phyloP scores from a whole-genome alignment of 2,329 filamentous ascomycete genomes.

The Hypoxylon sp. region DNA sequence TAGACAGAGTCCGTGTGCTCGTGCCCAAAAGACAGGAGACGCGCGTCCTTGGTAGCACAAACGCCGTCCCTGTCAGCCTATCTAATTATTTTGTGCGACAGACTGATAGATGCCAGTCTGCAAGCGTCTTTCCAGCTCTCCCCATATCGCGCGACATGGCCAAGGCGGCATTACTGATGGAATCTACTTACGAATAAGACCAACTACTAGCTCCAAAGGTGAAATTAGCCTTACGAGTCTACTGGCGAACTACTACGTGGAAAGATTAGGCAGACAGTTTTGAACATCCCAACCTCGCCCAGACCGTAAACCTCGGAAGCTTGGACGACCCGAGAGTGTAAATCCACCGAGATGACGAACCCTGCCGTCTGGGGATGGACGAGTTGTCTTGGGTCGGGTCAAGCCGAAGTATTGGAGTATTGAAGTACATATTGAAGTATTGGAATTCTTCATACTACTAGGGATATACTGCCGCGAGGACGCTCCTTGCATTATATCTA shows the following conservation, averaged over 20 bases:
- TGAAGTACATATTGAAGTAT: not conserved
- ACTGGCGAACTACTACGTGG: not conserved
- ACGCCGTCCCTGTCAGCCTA: constrained; percentile 28
- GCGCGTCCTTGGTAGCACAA: constrained; percentile 37
- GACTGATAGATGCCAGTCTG: constrained; percentile 9
- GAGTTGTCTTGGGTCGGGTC: constrained; percentile 29
- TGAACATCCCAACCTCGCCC: not conserved
- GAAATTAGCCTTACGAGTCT: constrained; percentile 4
- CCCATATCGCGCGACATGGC: constrained; percentile 7
- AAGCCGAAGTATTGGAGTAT: constrained; percentile 32
- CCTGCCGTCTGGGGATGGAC: constrained; percentile 11
- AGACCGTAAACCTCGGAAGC: constrained; percentile 16
- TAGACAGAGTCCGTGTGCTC: constrained; percentile 31
- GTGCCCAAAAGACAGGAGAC: constrained; percentile 34
- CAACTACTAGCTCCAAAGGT: not conserved
- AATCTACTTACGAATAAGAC: not conserved
- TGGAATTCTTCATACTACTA: constrained; percentile 2
- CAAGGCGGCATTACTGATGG: not conserved
- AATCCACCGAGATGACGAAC: constrained; percentile 12
- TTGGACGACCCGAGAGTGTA: constrained; percentile 14
- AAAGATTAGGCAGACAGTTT: too few relatives aligned
- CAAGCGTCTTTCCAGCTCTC: constrained; percentile 7
- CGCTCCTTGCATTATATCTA: not conserved
- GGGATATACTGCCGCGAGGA: not conserved
- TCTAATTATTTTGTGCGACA: not conserved